Base-by-base conservation (phyloP, 306 rosid genomes). In the Glycine latifolia region DNA sequence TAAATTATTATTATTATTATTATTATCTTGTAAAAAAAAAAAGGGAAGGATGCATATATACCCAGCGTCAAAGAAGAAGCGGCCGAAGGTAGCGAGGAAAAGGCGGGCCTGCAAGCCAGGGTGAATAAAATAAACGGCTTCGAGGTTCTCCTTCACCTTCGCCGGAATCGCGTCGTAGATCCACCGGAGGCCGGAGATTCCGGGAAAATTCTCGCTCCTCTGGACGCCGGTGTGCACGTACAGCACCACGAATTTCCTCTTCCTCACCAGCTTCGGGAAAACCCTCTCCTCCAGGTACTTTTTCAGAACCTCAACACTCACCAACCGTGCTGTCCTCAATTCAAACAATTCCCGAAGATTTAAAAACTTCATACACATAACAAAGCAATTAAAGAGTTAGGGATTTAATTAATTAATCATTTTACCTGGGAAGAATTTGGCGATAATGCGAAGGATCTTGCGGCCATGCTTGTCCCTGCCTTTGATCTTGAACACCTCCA, bases 81-180 rank as follows among this genome's bases (percentile, higher is more conserved):
- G 97, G 44, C 99, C 99, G 26, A 95, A 87, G 15, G 98, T 95
- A 68, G 98, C 97, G 67, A 95, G 91, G 81, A 95, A 95, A 73
- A 95, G 97, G 33, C 97, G 86, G 20, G 99, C 73, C 75, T 95
- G 99, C 0, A 93, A 82, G 13, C 90, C 99, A 0, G 99, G 97
- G 41, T 95, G 99, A 31, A 95, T 85, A 6, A 95, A 91, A 75
- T 89, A 95, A 9, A 95, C 93, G 0, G 97, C 91, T 66, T 90
- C 91, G 0, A 95, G 94, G 85, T 95, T 95, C 61, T 82, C 91
- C 75, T 87, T 93, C 3, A 95, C 96, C 84, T 67, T 65, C 65
- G 82, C 54, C 82, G 98, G 96, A 67, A 93, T 89, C 14, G 96
- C 90, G 14, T 95, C 99, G 88, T 95, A 91, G 86, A 95, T 87